These are phyloP conservation scores for Misopates orontium DNA, from an alignment of 257 asterid genomes.

Conservation along the genomic window DNA sequence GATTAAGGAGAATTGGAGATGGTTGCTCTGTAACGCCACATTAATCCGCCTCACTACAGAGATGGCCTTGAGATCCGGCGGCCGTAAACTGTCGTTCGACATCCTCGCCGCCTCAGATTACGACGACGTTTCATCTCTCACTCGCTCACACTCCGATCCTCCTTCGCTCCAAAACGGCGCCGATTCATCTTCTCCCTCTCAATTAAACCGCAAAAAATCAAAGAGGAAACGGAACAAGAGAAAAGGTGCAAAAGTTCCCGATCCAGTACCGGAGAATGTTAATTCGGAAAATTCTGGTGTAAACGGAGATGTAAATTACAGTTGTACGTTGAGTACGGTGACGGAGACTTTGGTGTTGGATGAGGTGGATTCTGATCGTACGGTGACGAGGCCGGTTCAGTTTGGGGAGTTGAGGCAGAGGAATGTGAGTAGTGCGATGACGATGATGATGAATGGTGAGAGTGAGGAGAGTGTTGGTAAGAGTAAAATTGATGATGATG, in stretches of 20 bases:
- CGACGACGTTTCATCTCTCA: slow-evolving; percentile 40
- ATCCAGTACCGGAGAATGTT: slow-evolving; percentile 24
- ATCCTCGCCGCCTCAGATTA: slow-evolving; percentile 41
- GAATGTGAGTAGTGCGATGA: slow-evolving; percentile 59
- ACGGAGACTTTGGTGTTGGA: slow-evolving; percentile 43
- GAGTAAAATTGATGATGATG: slow-evolving; percentile 30
- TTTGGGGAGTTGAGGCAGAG: slow-evolving; percentile 79
- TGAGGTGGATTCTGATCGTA: slow-evolving; percentile 38
- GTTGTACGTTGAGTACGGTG: slow-evolving; percentile 40
- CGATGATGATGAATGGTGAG: slow-evolving; percentile 40
- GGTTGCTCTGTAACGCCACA: too few relatives aligned
- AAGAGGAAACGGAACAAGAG: slow-evolving; percentile 46
- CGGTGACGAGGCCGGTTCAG: slow-evolving; percentile 36
- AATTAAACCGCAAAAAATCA: slow-evolving; percentile 25
- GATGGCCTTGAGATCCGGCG: slow-evolving; percentile 62
- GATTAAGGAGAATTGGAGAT: too few relatives aligned
- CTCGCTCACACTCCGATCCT: slow-evolving; percentile 59
- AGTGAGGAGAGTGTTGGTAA: slow-evolving; percentile 46
- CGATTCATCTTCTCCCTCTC: slow-evolving; percentile 31
- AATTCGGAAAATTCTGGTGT: slow-evolving; percentile 28
- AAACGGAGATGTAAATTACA: slow-evolving; percentile 39
- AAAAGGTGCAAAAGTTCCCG: slow-evolving; percentile 25
- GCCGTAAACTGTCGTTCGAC: slow-evolving; percentile 64
- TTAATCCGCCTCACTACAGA: background rate
- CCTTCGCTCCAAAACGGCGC: slow-evolving; percentile 30